Base-by-base conservation (phyloP, 345 rosid genomes). In the Citrus medica region DNA sequence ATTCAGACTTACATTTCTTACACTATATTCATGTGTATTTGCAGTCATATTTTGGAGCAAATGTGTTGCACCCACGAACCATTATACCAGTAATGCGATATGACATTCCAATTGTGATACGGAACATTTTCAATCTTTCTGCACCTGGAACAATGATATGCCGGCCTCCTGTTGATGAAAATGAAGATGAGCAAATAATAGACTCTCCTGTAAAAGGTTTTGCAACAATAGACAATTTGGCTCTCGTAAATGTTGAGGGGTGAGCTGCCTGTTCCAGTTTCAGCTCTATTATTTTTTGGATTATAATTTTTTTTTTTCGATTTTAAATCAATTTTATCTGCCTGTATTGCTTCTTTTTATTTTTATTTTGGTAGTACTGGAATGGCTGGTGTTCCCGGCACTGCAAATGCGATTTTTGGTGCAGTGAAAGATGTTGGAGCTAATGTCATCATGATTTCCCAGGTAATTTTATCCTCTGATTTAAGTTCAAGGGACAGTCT, bases 371-470 rank as follows among this genome's bases (percentile, higher is more conserved):
- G 80, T 82, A 96, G 99, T 80, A 96, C 99, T 82, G 98, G 99
- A 86, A 90, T 96, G 99, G 98, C 96, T 83, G 99, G 99, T 82
- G 93, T 97, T 85, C 99, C 99, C 38, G 99, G 99, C 84, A 97
- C 99, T 53, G 94, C 98, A 37, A 92, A 90, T 85, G 92, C 89
- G 68, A 97, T 97, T 87, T 97, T 97, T 86, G 87, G 96, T 76
- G 90, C 92, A 48, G 98, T 91, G 83, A 94, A 94, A 85, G 99
- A 93, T 81, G 99, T 97, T 71, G 98, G 98, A 79, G 99, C 99
- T 76, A 97, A 97, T 81, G 99, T 94, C 67, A 94, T 97, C 82
- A 94, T 94, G 98, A 97, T 97, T 84, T 97, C 98, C 61, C 98
- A 94, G 97, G 99, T 94, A 71, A 71, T 8, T 38, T 40, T 28